Conservation (phyloP, 306 rosid species). For the Delonix regia region DNA sequence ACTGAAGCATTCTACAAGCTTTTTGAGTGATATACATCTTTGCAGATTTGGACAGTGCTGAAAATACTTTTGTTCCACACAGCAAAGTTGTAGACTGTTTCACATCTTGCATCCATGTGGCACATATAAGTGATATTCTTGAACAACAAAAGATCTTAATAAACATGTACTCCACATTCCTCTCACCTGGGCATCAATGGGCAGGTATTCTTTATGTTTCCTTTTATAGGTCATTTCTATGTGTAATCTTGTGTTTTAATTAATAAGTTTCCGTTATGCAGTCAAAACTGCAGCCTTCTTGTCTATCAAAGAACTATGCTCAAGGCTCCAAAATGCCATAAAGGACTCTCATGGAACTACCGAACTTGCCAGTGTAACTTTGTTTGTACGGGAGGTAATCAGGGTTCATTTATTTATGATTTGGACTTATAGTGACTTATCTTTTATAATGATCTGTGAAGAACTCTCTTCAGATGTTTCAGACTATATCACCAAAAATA, state of each 20-base stretch:
- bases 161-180: slow-evolving; percentile 53
- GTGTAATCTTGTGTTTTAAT: no score
- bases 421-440: slow-evolving; percentile 25
- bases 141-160: slow-evolving; percentile 68
- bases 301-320: slow-evolving; percentile 76
- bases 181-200: slow-evolving; percentile 79
- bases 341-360: slow-evolving; percentile 49
- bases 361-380: slow-evolving; percentile 43
- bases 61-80: slow-evolving; percentile 63
- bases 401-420: slow-evolving; percentile 33
- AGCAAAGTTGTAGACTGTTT: slow-evolving; percentile 80
- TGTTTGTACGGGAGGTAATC: slow-evolving; percentile 74
- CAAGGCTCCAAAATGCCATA: slow-evolving; percentile 55
- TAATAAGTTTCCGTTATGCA: slow-evolving; percentile 44
- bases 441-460: slow-evolving; percentile 32
- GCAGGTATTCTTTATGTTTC: slow-evolving; percentile 59
- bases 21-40: slow-evolving; percentile 16
- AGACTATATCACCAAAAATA: slow-evolving; percentile 61
- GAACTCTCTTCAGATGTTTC: slow-evolving; percentile 59
- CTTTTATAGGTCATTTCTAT: slow-evolving; percentile 19
- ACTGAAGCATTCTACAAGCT: background rate
- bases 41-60: slow-evolving; percentile 60
- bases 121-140: slow-evolving; percentile 67
- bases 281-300: slow-evolving; percentile 79
- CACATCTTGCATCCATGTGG: slow-evolving; percentile 82